phyloP scores from a whole-genome alignment of 768 basidiomycete species.

The Polyporus arcularius region DNA sequence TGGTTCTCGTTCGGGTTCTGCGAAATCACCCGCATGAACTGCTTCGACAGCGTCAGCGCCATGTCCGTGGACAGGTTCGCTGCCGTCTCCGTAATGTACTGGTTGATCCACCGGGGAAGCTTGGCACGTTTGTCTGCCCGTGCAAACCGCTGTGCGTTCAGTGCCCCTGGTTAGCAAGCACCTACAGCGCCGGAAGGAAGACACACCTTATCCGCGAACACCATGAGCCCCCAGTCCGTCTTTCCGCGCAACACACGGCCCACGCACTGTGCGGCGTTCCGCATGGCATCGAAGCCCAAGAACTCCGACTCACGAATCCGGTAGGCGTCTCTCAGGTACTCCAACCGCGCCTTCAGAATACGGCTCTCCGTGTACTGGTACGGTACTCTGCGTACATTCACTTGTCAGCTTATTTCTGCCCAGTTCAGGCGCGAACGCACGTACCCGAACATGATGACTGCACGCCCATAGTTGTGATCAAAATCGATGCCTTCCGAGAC shows the following conservation, averaged over 20 bases:
- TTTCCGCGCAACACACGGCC: conserved; percentile 97
- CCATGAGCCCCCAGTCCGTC: conserved; percentile 99
- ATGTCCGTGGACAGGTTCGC: conserved; percentile 98
- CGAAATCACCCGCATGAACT: conserved; percentile 98
- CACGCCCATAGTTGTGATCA: conserved; percentile 98
- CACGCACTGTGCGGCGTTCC: conserved; percentile 98
- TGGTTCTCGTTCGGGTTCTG: conserved; percentile 97
- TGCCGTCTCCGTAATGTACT: conserved; percentile 98
- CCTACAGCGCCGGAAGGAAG: not conserved
- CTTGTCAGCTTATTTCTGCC: not conserved
- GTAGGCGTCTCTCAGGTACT: conserved; percentile 97
- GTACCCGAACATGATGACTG: conserved; percentile 99
- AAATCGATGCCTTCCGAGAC: conserved; percentile 99
- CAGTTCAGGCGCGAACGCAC: conserved; percentile 27
- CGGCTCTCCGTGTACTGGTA: conserved; percentile 99
- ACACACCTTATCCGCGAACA: conserved; percentile 94
- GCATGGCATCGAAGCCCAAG: conserved; percentile 98
- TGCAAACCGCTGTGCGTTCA: conserved; percentile 72
- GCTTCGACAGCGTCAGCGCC: conserved; percentile 90
- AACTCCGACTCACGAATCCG: conserved; percentile 99
- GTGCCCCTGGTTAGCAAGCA: not conserved
- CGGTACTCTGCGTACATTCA: conserved; percentile 61
- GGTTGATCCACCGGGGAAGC: conserved; percentile 98
- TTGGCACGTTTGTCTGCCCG: conserved; percentile 93
- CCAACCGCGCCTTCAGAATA: conserved; percentile 94